These are phyloP conservation scores for Turnera subulata DNA, from an alignment of 345 rosid genomes.

Conservation along the genomic window DNA sequence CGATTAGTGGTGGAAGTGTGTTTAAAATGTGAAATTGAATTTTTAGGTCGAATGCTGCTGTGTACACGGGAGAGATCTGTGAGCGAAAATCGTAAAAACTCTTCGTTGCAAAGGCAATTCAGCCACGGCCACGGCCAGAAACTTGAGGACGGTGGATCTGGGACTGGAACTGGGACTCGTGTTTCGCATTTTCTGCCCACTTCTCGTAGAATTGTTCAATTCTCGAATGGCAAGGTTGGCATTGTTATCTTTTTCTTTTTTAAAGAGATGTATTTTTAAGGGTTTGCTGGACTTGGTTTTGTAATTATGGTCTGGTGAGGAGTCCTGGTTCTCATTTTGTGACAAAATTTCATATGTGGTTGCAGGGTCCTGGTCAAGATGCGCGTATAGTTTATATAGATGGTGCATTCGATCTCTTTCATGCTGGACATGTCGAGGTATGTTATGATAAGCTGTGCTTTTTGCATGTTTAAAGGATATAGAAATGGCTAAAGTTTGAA, in stretches of 20 bases:
- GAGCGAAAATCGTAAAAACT: slow-evolving; percentile 46
- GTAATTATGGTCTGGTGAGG: too few species aligned
- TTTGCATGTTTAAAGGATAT: neutral
- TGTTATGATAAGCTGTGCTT: neutral
- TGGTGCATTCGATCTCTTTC: slow-evolving; percentile 83
- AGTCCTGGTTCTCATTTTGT: too few species aligned
- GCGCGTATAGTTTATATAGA: slow-evolving; percentile 67
- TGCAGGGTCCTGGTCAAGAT: slow-evolving; percentile 65
- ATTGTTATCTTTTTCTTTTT: neutral
- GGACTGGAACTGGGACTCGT: slow-evolving; percentile 52
- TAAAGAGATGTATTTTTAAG: too few species aligned
- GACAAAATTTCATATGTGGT: slow-evolving; percentile 9
- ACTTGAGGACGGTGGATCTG: slow-evolving; percentile 53
- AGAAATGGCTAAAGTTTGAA: too few species aligned
- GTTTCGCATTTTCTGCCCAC: slow-evolving; percentile 74
- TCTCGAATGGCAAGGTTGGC: slow-evolving; percentile 63
- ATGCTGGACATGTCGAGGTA: slow-evolving; percentile 89
- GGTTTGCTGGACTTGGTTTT: too few species aligned
- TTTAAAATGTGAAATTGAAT: neutral
- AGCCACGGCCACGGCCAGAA: slow-evolving; percentile 59
- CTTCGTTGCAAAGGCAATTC: slow-evolving; percentile 70
- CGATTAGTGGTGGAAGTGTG: neutral
- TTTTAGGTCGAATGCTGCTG: slow-evolving; percentile 66
- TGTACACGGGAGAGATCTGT: slow-evolving; percentile 68
- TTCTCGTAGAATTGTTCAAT: slow-evolving; percentile 75